phyloP scores from a whole-genome alignment of 345 rosid genomes.

The Streptanthus diversifolius region DNA sequence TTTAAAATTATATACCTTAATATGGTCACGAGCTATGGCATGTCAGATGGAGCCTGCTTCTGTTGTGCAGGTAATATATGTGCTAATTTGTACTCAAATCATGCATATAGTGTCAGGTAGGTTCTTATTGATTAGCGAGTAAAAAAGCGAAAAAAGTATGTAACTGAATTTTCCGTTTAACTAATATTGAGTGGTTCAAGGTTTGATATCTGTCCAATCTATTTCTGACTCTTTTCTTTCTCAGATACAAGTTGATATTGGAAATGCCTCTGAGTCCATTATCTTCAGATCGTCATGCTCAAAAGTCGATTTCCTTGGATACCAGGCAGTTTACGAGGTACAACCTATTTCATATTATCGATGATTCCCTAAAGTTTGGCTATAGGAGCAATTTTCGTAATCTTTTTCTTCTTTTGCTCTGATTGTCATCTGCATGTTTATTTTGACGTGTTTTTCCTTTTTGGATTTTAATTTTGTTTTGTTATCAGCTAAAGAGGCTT shows the following conservation, averaged over 20 bases:
- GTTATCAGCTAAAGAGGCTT: neutral
- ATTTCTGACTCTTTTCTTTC: conserved; percentile 11
- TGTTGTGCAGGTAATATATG: conserved; percentile 57
- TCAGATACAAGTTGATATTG: conserved; percentile 76
- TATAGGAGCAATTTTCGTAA: neutral
- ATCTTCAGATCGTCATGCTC: conserved; percentile 70
- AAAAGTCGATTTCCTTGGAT: conserved; percentile 68
- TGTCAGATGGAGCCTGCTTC: conserved; percentile 90
- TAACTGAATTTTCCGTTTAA: neutral
- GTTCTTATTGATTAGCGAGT: neutral
- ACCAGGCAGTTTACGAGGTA: conserved; percentile 86
- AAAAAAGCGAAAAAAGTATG: neutral
- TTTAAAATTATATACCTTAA: conserved; percentile 80
- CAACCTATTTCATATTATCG: neutral
- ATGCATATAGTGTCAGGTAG: neutral
- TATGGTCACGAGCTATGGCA: conserved; percentile 90
- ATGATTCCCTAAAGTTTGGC: conserved; percentile 17
- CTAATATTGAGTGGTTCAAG: neutral
- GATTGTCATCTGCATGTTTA: conserved; percentile 1
- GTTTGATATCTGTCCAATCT: neutral
- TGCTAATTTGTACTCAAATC: conserved; percentile 3
- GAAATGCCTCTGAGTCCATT: conserved; percentile 54
- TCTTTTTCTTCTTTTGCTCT: neutral
- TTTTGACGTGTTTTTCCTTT: conserved; percentile 4
- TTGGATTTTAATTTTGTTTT: conserved; percentile 1